Base-by-base conservation (phyloP, 257 asterid species). In the Striga asiatica region DNA sequence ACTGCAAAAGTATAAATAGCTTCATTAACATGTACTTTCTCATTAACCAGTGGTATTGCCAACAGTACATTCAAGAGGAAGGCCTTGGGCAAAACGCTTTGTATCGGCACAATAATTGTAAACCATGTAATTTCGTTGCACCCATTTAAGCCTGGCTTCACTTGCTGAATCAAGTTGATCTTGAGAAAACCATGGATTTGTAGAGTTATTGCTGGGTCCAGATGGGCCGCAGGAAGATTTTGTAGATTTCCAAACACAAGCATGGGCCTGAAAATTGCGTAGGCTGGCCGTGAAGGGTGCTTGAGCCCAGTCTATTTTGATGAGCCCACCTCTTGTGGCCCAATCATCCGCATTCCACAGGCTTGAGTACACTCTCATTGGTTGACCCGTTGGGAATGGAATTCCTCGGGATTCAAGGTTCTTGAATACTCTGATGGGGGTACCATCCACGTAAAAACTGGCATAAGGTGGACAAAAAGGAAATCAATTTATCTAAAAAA, bases 261-360 rank as follows among this genome's bases (percentile, higher is more conserved):
- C 67, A 5, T 31, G 14, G 4, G 71, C 70, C 19, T 12, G 50
- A 67, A 73, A 80, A 35, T 69, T 69, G 46, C 70, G 73, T 60
- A 73, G 80, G 0, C 78, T 59, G 16, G 83, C 83, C 2, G 73
- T 66, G 58, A 83, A 83, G 24, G 88, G 93, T 1, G 88, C 81
- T n/a, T 52, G 54, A 25, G 71, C 21, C 93, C 88, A 80, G 6
- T 83, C 89, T 1, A 72, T 76, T 67, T 83, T 83, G 65, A 83
- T 53, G 0, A 67, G 65, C 21, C 94, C 93, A 6, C 85, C 88
- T 64, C 81, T 71, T 0, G 93, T 80, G 13, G 93, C 93, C 93
- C 88, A 80, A 47, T 83, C 62, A 35, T 80, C 85, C 0, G 88
- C 93, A 18, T 83, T 65, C 83, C 83, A 83, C 1, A 83, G 52